Conservation (phyloP, 768 basidiomycete genomes). For the Lyophyllum shimeji region DNA sequence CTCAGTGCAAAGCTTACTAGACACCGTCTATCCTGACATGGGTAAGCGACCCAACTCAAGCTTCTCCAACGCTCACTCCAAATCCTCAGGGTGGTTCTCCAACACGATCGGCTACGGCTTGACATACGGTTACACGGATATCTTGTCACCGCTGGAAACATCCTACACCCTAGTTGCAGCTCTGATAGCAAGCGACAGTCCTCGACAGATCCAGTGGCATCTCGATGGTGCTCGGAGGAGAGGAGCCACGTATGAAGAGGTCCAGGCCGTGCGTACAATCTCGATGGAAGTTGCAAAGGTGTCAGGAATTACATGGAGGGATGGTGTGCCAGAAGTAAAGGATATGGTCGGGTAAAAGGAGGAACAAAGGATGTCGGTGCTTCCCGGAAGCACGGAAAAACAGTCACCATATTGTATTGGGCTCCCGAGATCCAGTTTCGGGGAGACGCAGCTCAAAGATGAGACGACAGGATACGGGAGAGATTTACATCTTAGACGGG, state of each 20-base stretch:
- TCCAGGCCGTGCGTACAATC: conserved; percentile 52
- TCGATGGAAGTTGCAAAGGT: conserved; percentile 48
- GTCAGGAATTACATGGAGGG: conserved; percentile 52
- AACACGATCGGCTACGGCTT: conserved; percentile 57
- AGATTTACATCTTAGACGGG: background rate
- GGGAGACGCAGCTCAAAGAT: conserved; percentile 1
- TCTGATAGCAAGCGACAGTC: conserved; percentile 60
- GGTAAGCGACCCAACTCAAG: conserved; percentile 37
- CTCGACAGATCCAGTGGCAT: conserved; percentile 68
- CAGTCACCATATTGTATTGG: background rate
- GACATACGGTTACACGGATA: conserved; percentile 47
- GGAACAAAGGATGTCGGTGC: too few species aligned
- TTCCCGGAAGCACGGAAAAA: too few species aligned
- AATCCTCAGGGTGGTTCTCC: conserved; percentile 49
- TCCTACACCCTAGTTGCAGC: conserved; percentile 62
- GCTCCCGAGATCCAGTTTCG: conserved; percentile 5
- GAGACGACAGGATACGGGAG: background rate
- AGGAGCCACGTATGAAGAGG: conserved; percentile 54
- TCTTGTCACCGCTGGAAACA: conserved; percentile 52
- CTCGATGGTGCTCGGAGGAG: conserved; percentile 52
- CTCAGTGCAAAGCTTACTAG: conserved; percentile 45
- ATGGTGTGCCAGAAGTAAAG: conserved; percentile 49
- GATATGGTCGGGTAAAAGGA: conserved; percentile 4
- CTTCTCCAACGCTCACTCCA: background rate
- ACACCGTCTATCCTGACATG: conserved; percentile 59